phyloP scores from a whole-genome alignment of 2,329 filamentous ascomycete genomes.

The Aspergillus bombycis region DNA sequence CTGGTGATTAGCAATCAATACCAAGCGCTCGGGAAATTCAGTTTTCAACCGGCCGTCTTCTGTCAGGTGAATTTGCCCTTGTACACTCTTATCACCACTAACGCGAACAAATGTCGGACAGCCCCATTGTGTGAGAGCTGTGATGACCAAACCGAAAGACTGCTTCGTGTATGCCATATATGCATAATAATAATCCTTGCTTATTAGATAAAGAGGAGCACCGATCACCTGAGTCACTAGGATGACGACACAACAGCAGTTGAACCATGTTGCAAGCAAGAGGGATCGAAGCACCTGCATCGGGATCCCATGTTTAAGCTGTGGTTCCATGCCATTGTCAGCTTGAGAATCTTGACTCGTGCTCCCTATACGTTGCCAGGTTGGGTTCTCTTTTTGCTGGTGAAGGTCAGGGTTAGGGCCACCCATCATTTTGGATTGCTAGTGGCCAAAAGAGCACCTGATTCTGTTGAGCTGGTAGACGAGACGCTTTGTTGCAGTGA shows the following conservation, averaged over 20 bases:
- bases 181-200: conserved; percentile 63
- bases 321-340: conserved; percentile 33
- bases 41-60: conserved; percentile 62
- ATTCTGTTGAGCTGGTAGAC: neutral
- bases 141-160: conserved; percentile 65
- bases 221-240: conserved; percentile 63
- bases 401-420: conserved; percentile 33
- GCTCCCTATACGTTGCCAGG: conserved; percentile 15
- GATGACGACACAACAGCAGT: conserved; percentile 45
- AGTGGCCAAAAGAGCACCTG: neutral
- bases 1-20: conserved; percentile 68
- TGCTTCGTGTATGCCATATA: conserved; percentile 70
- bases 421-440: conserved; percentile 30
- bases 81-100: conserved; percentile 63
- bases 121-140: conserved; percentile 65
- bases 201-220: conserved; percentile 63
- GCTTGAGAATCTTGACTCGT: conserved; percentile 11
- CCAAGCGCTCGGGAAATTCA: conserved; percentile 62
- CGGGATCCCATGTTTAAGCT: conserved; percentile 49
- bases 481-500: neutral
- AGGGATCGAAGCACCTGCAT: conserved; percentile 51
- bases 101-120: conserved; percentile 64
- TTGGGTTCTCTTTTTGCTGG: conserved; percentile 32
- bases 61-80: conserved; percentile 60
- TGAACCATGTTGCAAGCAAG: conserved; percentile 49